Evolutionary conservation across 805 yeast genomes (phyloP).

Genomic region (Yarrowia bubula): DNA sequence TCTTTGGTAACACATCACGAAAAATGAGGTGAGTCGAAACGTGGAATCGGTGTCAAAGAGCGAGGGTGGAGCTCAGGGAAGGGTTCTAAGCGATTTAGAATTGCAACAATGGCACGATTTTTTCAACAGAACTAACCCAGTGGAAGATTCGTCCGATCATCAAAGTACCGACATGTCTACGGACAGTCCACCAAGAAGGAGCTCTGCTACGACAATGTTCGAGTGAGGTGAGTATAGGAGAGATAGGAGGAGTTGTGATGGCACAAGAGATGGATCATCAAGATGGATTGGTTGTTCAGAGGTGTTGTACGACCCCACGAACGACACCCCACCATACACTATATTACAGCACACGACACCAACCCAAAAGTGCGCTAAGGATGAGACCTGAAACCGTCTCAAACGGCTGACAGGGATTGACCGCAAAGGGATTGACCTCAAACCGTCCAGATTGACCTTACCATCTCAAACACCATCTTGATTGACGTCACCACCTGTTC

Average conservation of each 20-base stretch:
- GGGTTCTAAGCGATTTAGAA: too few species aligned
- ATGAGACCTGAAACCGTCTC: too few species aligned
- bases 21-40: conserved; percentile 12
- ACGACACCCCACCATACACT: not conserved
- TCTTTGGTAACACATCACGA: conserved; percentile 25
- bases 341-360: conserved; percentile 4
- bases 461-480: not conserved
- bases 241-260: conserved; percentile 30
- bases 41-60: not conserved
- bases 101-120: too few species aligned
- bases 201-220: conserved; percentile 64
- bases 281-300: not conserved
- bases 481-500: too few species aligned
- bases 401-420: too few species aligned
- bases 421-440: not conserved
- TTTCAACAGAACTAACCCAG: conserved; percentile 30
- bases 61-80: not conserved
- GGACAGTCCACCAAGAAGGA: conserved; percentile 83
- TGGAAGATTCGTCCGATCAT: conserved; percentile 85
- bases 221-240: conserved; percentile 34
- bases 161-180: conserved; percentile 93
- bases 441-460: too few species aligned
- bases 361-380: not conserved
- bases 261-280: not conserved
- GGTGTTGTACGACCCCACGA: too few species aligned